Percentiles rank a stretch among this genome's conserved stretches.
Conservation (phyloP, 2,329 filamentous ascomycete genomes). For the Pseudogymnoascus sp. region DNA sequence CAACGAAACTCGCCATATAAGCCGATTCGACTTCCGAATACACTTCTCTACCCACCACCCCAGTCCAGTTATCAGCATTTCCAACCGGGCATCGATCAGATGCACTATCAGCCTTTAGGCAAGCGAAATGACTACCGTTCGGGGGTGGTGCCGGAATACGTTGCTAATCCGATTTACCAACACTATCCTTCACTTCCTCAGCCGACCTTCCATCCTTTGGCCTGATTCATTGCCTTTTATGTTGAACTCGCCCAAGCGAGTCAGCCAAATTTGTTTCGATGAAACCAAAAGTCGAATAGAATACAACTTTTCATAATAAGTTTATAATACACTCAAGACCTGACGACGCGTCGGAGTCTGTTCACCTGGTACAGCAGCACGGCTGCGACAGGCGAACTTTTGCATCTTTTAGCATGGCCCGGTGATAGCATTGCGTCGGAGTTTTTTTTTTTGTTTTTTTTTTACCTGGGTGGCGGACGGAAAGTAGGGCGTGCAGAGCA, state of each 20-base stretch:
- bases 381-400: background rate
- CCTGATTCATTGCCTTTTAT: background rate
- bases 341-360: background rate
- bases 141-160: constrained; percentile 60
- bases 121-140: constrained; percentile 59
- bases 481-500: background rate
- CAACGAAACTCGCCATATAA: constrained; percentile 89
- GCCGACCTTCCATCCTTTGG: background rate
- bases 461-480: background rate
- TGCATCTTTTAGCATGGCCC: constrained; percentile 5
- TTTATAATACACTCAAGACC: constrained; percentile 1
- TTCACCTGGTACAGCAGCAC: background rate
- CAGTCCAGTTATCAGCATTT: constrained; percentile 71
- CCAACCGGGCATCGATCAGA: constrained; percentile 55
- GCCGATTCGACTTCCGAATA: constrained; percentile 81
- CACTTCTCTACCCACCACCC: constrained; percentile 80
- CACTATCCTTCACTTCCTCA: constrained; percentile 7
- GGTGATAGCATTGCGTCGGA: constrained; percentile 7
- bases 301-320: constrained; percentile 1
- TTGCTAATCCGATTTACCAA: background rate
- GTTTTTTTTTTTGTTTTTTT: background rate
- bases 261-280: background rate
- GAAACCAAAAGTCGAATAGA: constrained; percentile 3
- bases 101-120: constrained; percentile 76
- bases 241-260: background rate